Evolutionary conservation across 108 stramenopile genomes (phyloP), one percentile per base, ranked within the genome.

Genomic region (Fistulifera solaris): DNA sequence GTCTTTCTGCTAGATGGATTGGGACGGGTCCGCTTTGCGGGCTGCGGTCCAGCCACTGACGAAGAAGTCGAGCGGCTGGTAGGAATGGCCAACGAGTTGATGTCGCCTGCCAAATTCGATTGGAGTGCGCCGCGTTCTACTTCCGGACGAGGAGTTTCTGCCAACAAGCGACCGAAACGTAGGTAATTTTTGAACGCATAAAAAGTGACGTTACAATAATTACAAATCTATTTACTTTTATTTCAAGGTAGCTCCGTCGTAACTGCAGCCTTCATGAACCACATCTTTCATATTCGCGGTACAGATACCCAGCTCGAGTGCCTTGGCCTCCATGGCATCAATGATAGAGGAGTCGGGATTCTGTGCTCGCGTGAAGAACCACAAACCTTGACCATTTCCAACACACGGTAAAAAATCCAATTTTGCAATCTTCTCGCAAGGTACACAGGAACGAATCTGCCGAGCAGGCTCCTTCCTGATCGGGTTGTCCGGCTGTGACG

Each of bases 1-100:
- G 77, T 87, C 0, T 85, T 77, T 39, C 57, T 92, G 21, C 50
- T 92, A 25, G 90, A 92, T 69, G 77, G 76, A 5, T 67, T 81
- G 26, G 90, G 90, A 1, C 60, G 80, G 21, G 76, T 92, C 14
- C 76, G 90, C 43, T 92, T 80, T 71, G 86, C 86, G 16, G 84
- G 79, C 5, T 80, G 75, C 39, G 90, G 90, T 14, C 57, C 61
- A 25, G 81, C 86, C 2, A 66, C 75, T 1, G 62, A 73, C 23
- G 77, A 73, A 1, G 90, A 92, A 57, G 51, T 81, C 0, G 13
- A 57, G 39, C 45, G 52, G 8, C 61, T 86, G 54, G 68, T 89
- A 12, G 11, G 44, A 43, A 68, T 73, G 67, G 77, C 81, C 22
- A 66, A 70, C 55, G 72, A 83, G 10, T 56, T 89, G 18, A 47